phyloP scores from a whole-genome alignment of 495 filamentous ascomycete species.

The Penicillium taxi region DNA sequence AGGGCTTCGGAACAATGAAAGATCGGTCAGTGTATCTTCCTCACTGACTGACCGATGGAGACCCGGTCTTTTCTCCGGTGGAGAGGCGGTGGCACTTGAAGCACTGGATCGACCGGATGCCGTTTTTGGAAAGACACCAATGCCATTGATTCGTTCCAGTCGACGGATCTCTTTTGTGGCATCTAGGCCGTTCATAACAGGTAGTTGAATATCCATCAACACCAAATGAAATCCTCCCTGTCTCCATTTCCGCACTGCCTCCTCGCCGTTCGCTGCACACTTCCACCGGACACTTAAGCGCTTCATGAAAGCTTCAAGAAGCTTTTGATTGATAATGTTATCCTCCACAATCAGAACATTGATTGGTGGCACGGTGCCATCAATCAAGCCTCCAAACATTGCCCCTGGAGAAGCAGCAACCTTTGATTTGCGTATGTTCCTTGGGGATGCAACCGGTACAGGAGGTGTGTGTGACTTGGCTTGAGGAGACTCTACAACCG shows the following conservation, averaged over 20 bases:
- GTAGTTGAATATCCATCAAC: slow-evolving; percentile 96
- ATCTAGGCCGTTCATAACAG: slow-evolving; percentile 92
- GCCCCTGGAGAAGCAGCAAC: slow-evolving; percentile 31
- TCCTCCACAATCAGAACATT: slow-evolving; percentile 98
- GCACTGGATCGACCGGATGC: slow-evolving; percentile 34
- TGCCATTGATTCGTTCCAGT: slow-evolving; percentile 79
- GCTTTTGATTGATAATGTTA: slow-evolving; percentile 91
- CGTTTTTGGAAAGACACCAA: slow-evolving; percentile 71
- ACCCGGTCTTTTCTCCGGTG: slow-evolving; percentile 17
- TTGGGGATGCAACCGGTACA: slow-evolving; percentile 32
- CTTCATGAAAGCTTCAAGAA: slow-evolving; percentile 94
- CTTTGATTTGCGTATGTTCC: slow-evolving; percentile 36
- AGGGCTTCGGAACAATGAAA: slow-evolving; percentile 80
- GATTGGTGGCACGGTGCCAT: slow-evolving; percentile 85
- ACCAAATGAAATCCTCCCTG: slow-evolving; percentile 94
- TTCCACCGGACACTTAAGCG: slow-evolving; percentile 96
- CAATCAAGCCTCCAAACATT: slow-evolving; percentile 58
- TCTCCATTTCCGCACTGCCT: slow-evolving; percentile 89
- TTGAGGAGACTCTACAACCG: slow-evolving; percentile 31
- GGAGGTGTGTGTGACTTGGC: slow-evolving; percentile 30
- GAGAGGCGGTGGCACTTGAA: slow-evolving; percentile 21
- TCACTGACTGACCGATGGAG: slow-evolving; percentile 30
- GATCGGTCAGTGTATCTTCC: slow-evolving; percentile 57
- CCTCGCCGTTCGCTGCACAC: slow-evolving; percentile 87
- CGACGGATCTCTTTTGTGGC: slow-evolving; percentile 95